A percentile compares a stretch with the other conserved stretches of the same genome.
phyloP scores from a whole-genome alignment of 345 rosid species.

The Pistacia vera region DNA sequence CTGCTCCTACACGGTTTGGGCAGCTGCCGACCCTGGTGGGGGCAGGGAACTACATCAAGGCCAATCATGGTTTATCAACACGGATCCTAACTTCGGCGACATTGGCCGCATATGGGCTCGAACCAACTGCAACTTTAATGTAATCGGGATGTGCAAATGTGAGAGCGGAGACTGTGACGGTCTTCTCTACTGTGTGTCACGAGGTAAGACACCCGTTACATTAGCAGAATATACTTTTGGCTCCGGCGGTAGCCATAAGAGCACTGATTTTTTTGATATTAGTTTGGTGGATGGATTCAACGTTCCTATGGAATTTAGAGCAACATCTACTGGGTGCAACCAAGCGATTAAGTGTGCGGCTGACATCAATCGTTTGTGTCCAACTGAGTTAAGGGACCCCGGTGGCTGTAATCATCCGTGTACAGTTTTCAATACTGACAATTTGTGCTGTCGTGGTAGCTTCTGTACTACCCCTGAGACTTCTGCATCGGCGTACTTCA shows the following conservation, averaged over 20 bases:
- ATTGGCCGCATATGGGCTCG: slow-evolving; percentile 18
- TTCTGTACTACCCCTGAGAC: neutral
- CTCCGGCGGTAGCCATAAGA: neutral
- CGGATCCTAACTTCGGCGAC: neutral
- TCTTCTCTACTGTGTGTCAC: neutral
- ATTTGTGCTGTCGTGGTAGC: slow-evolving; percentile 33
- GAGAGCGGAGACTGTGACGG: slow-evolving; percentile 26
- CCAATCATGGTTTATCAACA: slow-evolving; percentile 7
- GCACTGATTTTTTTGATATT: slow-evolving; percentile 11
- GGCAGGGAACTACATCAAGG: slow-evolving; percentile 1
- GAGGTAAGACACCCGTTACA: too few species aligned
- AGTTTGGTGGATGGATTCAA: slow-evolving; percentile 30
- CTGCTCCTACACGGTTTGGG: slow-evolving; percentile 19
- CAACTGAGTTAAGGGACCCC: slow-evolving; percentile 20
- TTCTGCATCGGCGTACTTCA: too few species aligned
- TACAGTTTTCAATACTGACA: slow-evolving; percentile 41
- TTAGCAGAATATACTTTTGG: too few species aligned
- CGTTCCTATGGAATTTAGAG: slow-evolving; percentile 27
- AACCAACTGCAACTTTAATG: slow-evolving; percentile 25
- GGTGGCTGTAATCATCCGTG: slow-evolving; percentile 30
- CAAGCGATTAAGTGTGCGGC: neutral
- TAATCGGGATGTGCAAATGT: neutral
- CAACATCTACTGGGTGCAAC: neutral
- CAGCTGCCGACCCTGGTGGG: slow-evolving; percentile 10
- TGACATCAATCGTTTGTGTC: slow-evolving; percentile 58